Evolutionary conservation across 805 yeast genomes (phyloP).

Genomic region (Debaryomyces prosopidis): DNA sequence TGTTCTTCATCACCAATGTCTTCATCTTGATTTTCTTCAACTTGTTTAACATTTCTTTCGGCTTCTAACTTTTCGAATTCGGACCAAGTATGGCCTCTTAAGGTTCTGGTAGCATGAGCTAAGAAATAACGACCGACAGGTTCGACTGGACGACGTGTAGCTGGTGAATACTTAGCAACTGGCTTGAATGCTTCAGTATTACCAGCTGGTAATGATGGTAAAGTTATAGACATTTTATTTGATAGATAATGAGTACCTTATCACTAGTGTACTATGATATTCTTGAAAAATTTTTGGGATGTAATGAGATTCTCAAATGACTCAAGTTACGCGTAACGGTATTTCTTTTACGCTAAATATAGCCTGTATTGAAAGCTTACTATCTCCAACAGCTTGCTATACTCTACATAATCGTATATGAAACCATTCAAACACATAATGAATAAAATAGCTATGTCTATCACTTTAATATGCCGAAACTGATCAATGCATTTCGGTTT

Average conservation of each 20-base stretch:
- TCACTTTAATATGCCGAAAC: too few species aligned
- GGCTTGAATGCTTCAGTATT: conserved; percentile 51
- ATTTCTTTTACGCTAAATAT: background rate
- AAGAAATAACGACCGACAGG: conserved; percentile 96
- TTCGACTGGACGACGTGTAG: conserved; percentile 82
- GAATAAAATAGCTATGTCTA: too few species aligned
- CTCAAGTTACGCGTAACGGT: conserved; percentile 3
- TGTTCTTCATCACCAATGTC: conserved; percentile 77
- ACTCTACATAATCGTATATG: too few species aligned
- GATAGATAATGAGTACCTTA: background rate
- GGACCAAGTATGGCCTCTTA: conserved; percentile 98
- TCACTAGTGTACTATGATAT: background rate
- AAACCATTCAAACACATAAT: too few species aligned
- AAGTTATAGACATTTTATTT: conserved; percentile 35
- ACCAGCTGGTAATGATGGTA: conserved; percentile 52
- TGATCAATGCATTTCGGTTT: too few species aligned
- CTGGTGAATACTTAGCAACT: conserved; percentile 51
- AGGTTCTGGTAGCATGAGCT: conserved; percentile 94
- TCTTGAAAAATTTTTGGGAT: conserved; percentile 12
- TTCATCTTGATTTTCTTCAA: conserved; percentile 63
- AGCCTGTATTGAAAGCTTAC: background rate
- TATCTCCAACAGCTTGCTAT: too few species aligned
- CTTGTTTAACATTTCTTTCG: conserved; percentile 73
- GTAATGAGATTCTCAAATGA: conserved; percentile 7
- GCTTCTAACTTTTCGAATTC: conserved; percentile 95